Base-by-base conservation (phyloP, 2,329 filamentous ascomycete species). In the Westerdykella aurantiaca region DNA sequence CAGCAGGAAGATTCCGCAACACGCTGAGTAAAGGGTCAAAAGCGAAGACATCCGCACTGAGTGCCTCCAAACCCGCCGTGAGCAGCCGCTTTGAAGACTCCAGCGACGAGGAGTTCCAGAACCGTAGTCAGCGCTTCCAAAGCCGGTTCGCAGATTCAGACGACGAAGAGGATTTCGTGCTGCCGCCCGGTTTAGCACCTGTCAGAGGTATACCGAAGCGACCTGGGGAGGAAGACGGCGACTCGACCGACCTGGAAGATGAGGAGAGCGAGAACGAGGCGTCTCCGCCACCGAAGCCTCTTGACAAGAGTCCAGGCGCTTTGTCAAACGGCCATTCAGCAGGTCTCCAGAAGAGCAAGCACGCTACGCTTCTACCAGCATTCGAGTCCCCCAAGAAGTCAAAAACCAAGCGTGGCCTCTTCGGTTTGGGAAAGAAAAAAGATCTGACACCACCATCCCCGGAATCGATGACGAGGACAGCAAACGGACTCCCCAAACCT, bases 31-130 rank as follows among this genome's bases (percentile, higher is more conserved):
- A 63, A 42, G 42, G 51, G 13, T 22, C 54, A 4, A 60, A 61
- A 39, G 38, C 46, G 17, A 61, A 56, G 35, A 14, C 53, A 23
- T 31, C 50, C 13, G 47, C 51, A n/a, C 45, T 46, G 13, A 58
- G 49, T 21, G 38, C 55, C 22, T 22, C 48, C 33, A 51, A 49
- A 21, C 31, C 48, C 9, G 47, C 54, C 1, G 64, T 66, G 50
- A 60, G 58, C 43, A 67, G 61, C 56, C 81, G 84, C 1, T 85
- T 88, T 54, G 80, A 72, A 1, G 83, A 88, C 55, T 88, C 85
- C 1, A 88, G 85, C 56, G 84, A 88, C 37, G 68, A 68, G 21
- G 72, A 73, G 7, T 40, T 45, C 2, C 62, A 60, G 5, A 57
- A 58, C 10, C 47, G 56, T 10, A 54, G 63, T 14, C 54, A 50